phyloP scores from a whole-genome alignment of 2,329 filamentous ascomycete genomes.

The Lecanoromycetidae sp. region DNA sequence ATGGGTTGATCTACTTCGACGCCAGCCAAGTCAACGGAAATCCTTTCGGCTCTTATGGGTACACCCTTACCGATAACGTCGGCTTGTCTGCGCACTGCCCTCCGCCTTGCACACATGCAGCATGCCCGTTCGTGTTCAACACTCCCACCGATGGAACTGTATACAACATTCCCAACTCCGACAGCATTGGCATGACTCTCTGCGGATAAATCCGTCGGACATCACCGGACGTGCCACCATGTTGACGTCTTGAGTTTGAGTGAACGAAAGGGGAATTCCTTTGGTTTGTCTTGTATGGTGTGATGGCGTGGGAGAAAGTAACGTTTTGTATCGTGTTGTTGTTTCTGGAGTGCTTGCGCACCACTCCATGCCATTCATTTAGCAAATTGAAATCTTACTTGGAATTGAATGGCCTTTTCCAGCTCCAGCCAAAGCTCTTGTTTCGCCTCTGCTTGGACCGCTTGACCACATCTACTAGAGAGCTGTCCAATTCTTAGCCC shows the following conservation, averaged over 20 bases:
- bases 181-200: neutral
- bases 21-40: constrained; percentile 1
- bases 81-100: neutral
- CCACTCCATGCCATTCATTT: too few species aligned
- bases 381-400: too few species aligned
- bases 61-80: neutral
- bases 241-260: neutral
- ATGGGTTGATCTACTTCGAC: neutral
- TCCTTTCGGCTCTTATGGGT: neutral
- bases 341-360: too few species aligned
- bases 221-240: neutral
- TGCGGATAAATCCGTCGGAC: neutral
- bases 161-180: neutral
- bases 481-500: too few species aligned
- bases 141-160: neutral
- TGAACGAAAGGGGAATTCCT: neutral
- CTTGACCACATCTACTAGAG: too few species aligned
- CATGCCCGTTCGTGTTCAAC: constrained; percentile 1
- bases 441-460: too few species aligned
- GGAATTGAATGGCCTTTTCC: too few species aligned
- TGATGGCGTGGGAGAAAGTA: too few species aligned
- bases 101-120: neutral
- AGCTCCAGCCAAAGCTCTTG: too few species aligned
- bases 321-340: too few species aligned
- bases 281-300: too few species aligned